Base-by-base conservation (phyloP, 2,329 filamentous ascomycete species). In the Trichoderma cornu-damae region DNA sequence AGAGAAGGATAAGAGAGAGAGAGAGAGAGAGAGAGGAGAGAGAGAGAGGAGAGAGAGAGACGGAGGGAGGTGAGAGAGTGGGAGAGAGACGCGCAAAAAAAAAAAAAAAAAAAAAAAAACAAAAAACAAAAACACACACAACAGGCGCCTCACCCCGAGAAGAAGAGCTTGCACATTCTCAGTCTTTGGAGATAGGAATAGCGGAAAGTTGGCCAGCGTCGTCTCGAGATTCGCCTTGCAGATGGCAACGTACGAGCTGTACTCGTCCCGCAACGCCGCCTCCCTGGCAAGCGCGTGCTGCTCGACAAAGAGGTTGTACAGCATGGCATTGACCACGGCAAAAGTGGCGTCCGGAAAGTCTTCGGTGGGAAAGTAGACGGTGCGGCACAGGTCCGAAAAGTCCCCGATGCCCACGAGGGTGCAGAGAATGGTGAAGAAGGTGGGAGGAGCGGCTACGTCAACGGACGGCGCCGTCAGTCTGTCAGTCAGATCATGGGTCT, bases 91-190 rank as follows among this genome's bases (percentile, higher is more conserved):
- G n/a, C n/a, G n/a, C n/a, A n/a, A n/a, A n/a, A n/a, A n/a, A n/a
- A n/a, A n/a, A n/a, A n/a, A n/a, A n/a, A n/a, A n/a, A n/a, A n/a
- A n/a, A n/a, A n/a, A n/a, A n/a, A n/a, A n/a, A n/a, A n/a, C n/a
- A n/a, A n/a, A n/a, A n/a, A n/a, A n/a, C n/a, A n/a, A n/a, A n/a
- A n/a, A n/a, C n/a, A n/a, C n/a, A n/a, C n/a, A n/a, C n/a, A n/a
- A n/a, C n/a, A n/a, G n/a, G n/a, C n/a, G n/a, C n/a, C 77, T 63
- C 68, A 84, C 83, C 0, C 79, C 83, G 6, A 86, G 69, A n/a
- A 81, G 64, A 3, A 87, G 71, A 8, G 83, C 81, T 61, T 84
- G 77, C 20, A 86, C 76, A 42, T 79, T 85, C 61, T 80, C 71
- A 35, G 76, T 68, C 28, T 73, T 80, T 22, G 81, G 75, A 1